These are phyloP conservation scores for Boechera divaricarpa DNA, from an alignment of 345 rosid species.

Conservation along the genomic window DNA sequence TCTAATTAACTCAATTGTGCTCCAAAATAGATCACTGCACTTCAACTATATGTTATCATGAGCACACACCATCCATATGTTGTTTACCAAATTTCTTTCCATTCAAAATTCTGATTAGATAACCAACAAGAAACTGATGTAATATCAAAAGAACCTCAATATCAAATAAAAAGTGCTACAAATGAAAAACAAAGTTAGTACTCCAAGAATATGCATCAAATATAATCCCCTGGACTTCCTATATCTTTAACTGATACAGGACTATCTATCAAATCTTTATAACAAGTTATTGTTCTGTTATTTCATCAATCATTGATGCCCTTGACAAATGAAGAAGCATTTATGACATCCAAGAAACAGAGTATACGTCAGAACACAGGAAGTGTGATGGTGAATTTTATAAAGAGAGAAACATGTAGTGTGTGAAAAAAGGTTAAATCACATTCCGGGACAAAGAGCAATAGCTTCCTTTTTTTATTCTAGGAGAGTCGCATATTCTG, in stretches of 20 bases:
- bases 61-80: slow-evolving; percentile 24
- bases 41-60: slow-evolving; percentile 21
- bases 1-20: slow-evolving; percentile 13
- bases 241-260: background rate
- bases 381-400: too few species aligned
- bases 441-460: slow-evolving; percentile 10
- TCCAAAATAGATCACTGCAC: slow-evolving; percentile 29
- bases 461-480: background rate
- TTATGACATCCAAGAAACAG: background rate
- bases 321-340: slow-evolving; percentile 17
- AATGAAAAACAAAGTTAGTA: background rate
- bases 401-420: background rate
- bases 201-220: slow-evolving; percentile 7
- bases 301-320: background rate
- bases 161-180: background rate
- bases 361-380: too few species aligned
- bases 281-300: background rate
- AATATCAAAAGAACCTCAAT: slow-evolving; percentile 7
- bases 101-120: slow-evolving; percentile 5
- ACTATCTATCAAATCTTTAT: background rate
- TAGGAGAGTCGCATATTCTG: slow-evolving; percentile 5
- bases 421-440: background rate
- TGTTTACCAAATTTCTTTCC: background rate
- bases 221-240: slow-evolving; percentile 1
- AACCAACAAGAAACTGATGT: slow-evolving; percentile 21